Evolutionary conservation across 1,284 basidiomycete genomes (phyloP).

Genomic region (Cryptococcus floricola): DNA sequence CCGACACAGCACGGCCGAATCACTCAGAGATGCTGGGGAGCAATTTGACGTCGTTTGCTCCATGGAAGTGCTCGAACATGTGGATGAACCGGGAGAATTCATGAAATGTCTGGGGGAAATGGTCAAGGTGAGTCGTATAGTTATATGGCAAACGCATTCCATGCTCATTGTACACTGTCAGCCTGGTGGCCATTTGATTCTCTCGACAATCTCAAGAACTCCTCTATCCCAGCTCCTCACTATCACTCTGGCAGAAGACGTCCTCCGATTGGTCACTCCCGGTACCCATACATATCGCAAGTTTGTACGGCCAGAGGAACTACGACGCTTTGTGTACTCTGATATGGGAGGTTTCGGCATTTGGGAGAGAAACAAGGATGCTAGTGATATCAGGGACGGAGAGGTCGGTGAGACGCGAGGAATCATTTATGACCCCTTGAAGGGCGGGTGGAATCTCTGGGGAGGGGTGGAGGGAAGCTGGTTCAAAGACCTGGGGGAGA

Average conservation of each 20-base stretch:
- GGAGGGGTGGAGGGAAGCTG: slow-evolving; percentile 63
- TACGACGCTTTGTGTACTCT: slow-evolving; percentile 74
- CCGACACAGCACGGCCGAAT: slow-evolving; percentile 74
- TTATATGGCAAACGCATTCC: not conserved
- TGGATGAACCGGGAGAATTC: slow-evolving; percentile 84
- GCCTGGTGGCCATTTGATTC: slow-evolving; percentile 92
- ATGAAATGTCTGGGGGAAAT: slow-evolving; percentile 73
- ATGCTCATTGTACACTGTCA: slow-evolving; percentile 35
- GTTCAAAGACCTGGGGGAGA: slow-evolving; percentile 37
- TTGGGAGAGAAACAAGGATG: slow-evolving; percentile 44
- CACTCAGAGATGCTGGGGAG: slow-evolving; percentile 55
- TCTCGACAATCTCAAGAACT: slow-evolving; percentile 95
- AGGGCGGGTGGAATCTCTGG: slow-evolving; percentile 65
- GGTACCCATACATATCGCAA: slow-evolving; percentile 93
- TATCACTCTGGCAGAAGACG: slow-evolving; percentile 82
- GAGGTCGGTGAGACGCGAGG: slow-evolving; percentile 77
- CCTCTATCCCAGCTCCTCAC: slow-evolving; percentile 84
- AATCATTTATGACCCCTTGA: slow-evolving; percentile 74
- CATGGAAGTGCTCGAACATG: slow-evolving; percentile 98
- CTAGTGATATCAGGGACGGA: slow-evolving; percentile 53
- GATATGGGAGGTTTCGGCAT: slow-evolving; percentile 52
- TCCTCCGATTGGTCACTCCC: slow-evolving; percentile 74
- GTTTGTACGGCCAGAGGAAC: slow-evolving; percentile 82
- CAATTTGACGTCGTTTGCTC: slow-evolving; percentile 90
- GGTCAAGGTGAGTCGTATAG: slow-evolving; percentile 62